Evolutionary conservation across 1,284 basidiomycete genomes (phyloP), one percentile per base, ranked within the genome.

Genomic region (Megacollybia platyphylla): DNA sequence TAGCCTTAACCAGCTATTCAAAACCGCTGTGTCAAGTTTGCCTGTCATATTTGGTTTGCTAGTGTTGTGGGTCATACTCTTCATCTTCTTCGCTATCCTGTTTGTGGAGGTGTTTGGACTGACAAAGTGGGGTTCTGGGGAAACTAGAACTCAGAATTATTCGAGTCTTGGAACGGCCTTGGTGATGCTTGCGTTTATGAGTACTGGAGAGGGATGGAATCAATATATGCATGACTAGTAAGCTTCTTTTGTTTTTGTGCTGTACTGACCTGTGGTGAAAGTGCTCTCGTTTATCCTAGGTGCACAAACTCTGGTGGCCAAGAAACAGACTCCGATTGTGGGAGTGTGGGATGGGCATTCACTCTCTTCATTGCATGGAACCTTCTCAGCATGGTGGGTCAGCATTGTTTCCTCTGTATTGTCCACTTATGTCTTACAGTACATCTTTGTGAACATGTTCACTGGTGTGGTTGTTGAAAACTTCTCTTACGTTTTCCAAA

Each of bases 401-500:
- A 47, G 47, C 27, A 28, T 29, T 38, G 32, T 24, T 13, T 13
- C 17, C 31, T 26, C 20, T 34, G 31, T 34, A 0, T 11, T 13
- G 13, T 9, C 30, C 30, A 13, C 9, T 9, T 7, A 11, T 34
- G 31, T 11, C 31, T 34, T 28, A 5, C 56, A 91, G 89, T 92
- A 91, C 57, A 90, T 93, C 53, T 93, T 97, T 64, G 75, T 90
- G 52, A 96, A 96, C 66, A 82, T 93, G 77, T 92, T 92, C 59
- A 90, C 87, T 63, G 87, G 85, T 84, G 89, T 93, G 48, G 87
- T 97, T 44, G 92, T 97, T 53, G 87, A 97, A 60, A 96, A 87
- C 56, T 97, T 98, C 60, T 88, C 90, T 15, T 97, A 94, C 59
- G 89, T 97, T 7, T 94, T 93, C 62, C 91, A 96, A 60, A 71